A percentile compares a stretch with the other conserved stretches of the same genome.
Conservation (phyloP, 768 basidiomycete species). For the Austroboletus festivus region DNA sequence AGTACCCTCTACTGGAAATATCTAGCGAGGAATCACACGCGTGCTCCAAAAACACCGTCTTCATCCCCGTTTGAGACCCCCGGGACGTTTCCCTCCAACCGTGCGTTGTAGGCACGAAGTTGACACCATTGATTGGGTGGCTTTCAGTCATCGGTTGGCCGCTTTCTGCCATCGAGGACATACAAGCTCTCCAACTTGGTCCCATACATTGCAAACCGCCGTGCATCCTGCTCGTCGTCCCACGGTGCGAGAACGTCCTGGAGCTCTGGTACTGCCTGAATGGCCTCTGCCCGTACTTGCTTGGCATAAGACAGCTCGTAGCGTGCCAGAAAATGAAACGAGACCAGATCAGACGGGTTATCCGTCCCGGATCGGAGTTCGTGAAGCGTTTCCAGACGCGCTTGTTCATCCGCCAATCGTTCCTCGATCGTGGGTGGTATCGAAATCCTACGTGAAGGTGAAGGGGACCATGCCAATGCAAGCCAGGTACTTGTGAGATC, state of each 20-base stretch:
- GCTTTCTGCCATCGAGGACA: not conserved
- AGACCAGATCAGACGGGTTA: slow-evolving; percentile 26
- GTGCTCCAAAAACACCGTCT: too few relatives aligned
- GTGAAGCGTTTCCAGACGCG: slow-evolving; percentile 30
- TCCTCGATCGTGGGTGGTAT: slow-evolving; percentile 35
- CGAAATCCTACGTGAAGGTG: slow-evolving; percentile 13
- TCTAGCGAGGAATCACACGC: too few relatives aligned
- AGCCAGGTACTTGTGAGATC: slow-evolving; percentile 52
- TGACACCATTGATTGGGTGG: too few relatives aligned
- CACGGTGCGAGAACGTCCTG: slow-evolving; percentile 18
- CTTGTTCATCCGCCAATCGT: slow-evolving; percentile 37
- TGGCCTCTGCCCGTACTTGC: slow-evolving; percentile 13
- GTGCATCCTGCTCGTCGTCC: slow-evolving; percentile 27
- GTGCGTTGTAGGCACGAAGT: too few relatives aligned
- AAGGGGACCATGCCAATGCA: slow-evolving; percentile 37
- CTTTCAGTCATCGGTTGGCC: too few relatives aligned
- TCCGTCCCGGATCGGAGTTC: slow-evolving; percentile 17
- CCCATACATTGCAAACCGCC: slow-evolving; percentile 26
- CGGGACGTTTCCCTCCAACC: too few relatives aligned
- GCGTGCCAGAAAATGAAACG: slow-evolving; percentile 23
- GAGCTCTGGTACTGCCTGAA: slow-evolving; percentile 13
- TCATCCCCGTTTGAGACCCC: too few relatives aligned
- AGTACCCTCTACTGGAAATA: too few relatives aligned
- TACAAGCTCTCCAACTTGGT: slow-evolving; percentile 29
- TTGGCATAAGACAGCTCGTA: slow-evolving; percentile 25